These are phyloP conservation scores for Amanita thiersii DNA, from an alignment of 768 basidiomycete genomes.

Conservation along the genomic window DNA sequence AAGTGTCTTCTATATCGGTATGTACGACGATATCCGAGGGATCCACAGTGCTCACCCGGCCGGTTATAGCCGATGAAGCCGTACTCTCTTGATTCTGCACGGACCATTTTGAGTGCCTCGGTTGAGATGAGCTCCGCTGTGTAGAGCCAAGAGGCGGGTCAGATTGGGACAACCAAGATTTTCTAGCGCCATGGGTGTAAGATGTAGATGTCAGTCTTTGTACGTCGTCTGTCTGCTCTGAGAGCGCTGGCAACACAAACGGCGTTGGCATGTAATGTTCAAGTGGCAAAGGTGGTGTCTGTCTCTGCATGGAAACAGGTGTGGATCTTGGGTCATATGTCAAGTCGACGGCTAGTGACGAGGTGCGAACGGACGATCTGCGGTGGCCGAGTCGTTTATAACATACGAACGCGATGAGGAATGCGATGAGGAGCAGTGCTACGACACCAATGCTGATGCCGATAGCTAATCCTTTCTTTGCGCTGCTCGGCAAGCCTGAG, in stretches of 20 bases:
- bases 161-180: not conserved
- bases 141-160: constrained; percentile 1
- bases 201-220: not conserved
- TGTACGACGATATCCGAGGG: constrained; percentile 17
- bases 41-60: not conserved
- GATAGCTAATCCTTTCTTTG: constrained; percentile 5
- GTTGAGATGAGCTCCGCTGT: not conserved
- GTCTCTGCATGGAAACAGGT: not conserved
- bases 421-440: not conserved
- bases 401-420: constrained; percentile 3
- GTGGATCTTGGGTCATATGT: not conserved
- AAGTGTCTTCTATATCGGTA: constrained; percentile 19
- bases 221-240: not conserved
- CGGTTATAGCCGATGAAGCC: not conserved
- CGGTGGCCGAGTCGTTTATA: not conserved
- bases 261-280: constrained; percentile 12
- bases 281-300: constrained; percentile 9
- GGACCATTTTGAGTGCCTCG: constrained; percentile 4
- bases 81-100: constrained; percentile 1
- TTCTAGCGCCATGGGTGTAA: not conserved
- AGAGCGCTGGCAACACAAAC: not conserved
- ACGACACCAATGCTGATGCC: constrained; percentile 4
- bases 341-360: constrained; percentile 1
- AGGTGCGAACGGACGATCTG: not conserved
- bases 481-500: constrained; percentile 1